phyloP scores from a whole-genome alignment of 2,329 filamentous ascomycete species.

The Ilyonectria sp. region DNA sequence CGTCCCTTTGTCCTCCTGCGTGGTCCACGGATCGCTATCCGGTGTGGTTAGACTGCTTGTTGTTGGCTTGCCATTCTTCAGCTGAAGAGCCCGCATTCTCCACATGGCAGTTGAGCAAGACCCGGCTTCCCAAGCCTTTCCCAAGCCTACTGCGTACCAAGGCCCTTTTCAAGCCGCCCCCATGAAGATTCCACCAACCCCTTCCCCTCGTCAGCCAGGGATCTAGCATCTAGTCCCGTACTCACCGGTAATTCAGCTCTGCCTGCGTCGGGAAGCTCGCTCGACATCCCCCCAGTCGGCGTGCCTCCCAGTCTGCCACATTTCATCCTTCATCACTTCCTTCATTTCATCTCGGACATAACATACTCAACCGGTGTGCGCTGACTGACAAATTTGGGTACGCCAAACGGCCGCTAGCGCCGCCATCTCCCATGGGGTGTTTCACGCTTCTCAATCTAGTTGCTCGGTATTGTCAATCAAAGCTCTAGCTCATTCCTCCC shows the following conservation, averaged over 20 bases:
- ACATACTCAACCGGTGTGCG: conserved; percentile 13
- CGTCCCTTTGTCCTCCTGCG: neutral
- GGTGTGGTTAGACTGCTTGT: conserved; percentile 1
- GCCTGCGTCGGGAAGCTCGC: neutral
- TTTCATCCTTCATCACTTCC: conserved; percentile 18
- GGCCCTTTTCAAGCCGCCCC: neutral
- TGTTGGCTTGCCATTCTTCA: conserved; percentile 14
- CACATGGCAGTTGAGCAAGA: conserved; percentile 27
- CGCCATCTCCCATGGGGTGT: conserved; percentile 42
- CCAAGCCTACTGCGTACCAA: neutral
- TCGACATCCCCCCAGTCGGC: conserved; percentile 13
- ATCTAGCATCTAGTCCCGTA: conserved; percentile 22
- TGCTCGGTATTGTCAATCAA: conserved; percentile 34
- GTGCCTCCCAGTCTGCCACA: conserved; percentile 15
- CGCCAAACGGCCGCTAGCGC: conserved; percentile 47
- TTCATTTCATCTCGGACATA: conserved; percentile 12
- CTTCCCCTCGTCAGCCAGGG: conserved; percentile 22
- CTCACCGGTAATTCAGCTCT: conserved; percentile 20
- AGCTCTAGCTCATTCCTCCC: conserved; percentile 29
- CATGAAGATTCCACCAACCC: conserved; percentile 11
- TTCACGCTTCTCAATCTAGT: conserved; percentile 33
- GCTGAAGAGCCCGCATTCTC: conserved; percentile 23
- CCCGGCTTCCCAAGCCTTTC: conserved; percentile 7
- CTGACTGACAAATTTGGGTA: conserved; percentile 24
- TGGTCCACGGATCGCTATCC: neutral